Base-by-base conservation (phyloP, 768 basidiomycete species). In the Phaeolepiota aurea region DNA sequence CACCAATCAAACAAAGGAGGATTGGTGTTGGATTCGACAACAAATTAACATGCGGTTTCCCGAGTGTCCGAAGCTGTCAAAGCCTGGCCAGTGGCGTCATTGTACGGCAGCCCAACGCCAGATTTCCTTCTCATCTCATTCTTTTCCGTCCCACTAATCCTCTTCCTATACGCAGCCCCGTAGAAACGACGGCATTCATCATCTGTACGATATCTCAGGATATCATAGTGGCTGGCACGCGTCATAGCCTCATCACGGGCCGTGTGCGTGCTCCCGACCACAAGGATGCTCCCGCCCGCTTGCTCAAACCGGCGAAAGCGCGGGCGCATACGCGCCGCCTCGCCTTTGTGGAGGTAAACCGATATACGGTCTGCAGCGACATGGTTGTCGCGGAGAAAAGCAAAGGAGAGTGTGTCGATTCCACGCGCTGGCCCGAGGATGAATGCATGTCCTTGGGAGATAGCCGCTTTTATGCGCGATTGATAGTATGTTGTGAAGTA, bases 211-310 rank as follows among this genome's bases (percentile, higher is more conserved):
- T 56, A 58, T 21, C 53, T 44, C 34, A 58, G 33, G 18, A 60
- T 57, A 48, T 60, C 58, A 32, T 60, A 60, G 41, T 58, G 53
- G 15, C 51, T 57, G 1, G 45, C 55, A 2, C 50, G 32, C 3
- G 54, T 57, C 55, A 58, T 55, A 20, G 52, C 54, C 30, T 49
- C 55, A 38, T 60, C 57, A 32, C 55, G 38, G 28, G 53, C 50
- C 4, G 50, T 52, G 40, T 55, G 51, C 12, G 47, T 46, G 2
- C 49, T 44, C 12, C 54, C 46, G 4, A 42, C 37, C 2, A 56
- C 49, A 3, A 54, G 50, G 1, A 55, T 37, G 9, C 19, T 20
- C 4, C 54, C 52, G 5, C 51, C 51, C 9, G 32, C 28, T 25
- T 42, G 40, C 39, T 49, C 45, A 38, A 57, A 52, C 23, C 23